A percentile compares a stretch with the other conserved stretches of the same genome.
Evolutionary conservation across 306 rosid genomes (phyloP).

Genomic region (Trifolium fragiferum): DNA sequence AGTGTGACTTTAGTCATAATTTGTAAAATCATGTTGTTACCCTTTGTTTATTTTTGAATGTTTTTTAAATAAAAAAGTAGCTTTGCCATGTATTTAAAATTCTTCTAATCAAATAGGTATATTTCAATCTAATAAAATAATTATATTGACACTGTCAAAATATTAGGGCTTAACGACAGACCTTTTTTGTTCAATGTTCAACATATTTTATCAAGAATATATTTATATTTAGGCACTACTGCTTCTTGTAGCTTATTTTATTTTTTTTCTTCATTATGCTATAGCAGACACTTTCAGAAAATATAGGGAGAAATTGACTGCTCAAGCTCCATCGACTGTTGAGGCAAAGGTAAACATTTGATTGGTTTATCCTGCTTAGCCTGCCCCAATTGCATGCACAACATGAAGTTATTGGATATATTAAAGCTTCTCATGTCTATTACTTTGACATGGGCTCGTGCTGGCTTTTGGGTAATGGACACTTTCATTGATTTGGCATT

Average conservation of each 20-base stretch:
- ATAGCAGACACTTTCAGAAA: constrained; percentile 76
- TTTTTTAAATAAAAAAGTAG: background rate
- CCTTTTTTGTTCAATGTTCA: background rate
- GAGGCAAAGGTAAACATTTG: constrained; percentile 64
- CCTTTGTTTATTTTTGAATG: background rate
- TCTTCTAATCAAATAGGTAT: too few relatives aligned
- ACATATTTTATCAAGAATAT: background rate
- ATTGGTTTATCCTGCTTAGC: background rate
- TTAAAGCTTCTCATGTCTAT: constrained; percentile 1
- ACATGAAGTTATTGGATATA: background rate
- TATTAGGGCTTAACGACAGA: background rate
- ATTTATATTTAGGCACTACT: background rate
- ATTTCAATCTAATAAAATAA: background rate
- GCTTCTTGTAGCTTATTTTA: constrained; percentile 22
- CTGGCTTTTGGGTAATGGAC: constrained; percentile 30
- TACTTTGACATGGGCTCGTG: constrained; percentile 14
- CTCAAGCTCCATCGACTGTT: constrained; percentile 59
- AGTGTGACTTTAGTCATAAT: constrained; percentile 4
- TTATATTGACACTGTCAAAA: background rate
- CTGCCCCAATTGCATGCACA: constrained; percentile 19
- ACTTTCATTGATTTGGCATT: constrained; percentile 30
- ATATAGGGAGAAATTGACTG: constrained; percentile 72
- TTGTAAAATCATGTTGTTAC: constrained; percentile 2
- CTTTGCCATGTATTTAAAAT: background rate
- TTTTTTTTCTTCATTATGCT: constrained; percentile 25